Percentiles rank a stretch among this genome's conserved stretches.
These are phyloP conservation scores for Pontederia paniculata DNA, from an alignment of 176 grass and related monocot species.

Conservation along the genomic window DNA sequence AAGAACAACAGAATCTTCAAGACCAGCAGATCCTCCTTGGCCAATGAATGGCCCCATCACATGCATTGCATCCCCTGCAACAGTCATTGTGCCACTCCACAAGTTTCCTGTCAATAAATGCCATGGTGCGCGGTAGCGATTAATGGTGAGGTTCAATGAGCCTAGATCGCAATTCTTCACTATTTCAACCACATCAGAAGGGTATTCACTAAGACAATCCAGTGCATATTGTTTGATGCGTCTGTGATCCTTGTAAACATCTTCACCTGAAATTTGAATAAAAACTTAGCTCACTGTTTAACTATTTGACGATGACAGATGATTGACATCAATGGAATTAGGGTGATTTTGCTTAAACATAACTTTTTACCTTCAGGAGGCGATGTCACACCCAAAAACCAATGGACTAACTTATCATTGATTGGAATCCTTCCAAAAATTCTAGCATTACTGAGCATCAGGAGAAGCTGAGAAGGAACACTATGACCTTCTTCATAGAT, in stretches of 20 bases:
- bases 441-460: not conserved
- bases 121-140: conserved; percentile 36
- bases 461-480: conserved; percentile 5
- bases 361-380: conserved; percentile 9
- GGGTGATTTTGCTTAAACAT: not conserved
- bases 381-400: not conserved
- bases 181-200: conserved; percentile 18
- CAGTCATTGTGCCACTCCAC: conserved; percentile 20
- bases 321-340: not conserved
- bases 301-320: too few species aligned
- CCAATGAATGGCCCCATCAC: conserved; percentile 38
- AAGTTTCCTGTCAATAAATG: conserved; percentile 16
- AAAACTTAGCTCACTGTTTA: not conserved
- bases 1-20: conserved; percentile 38
- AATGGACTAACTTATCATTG: conserved; percentile 18
- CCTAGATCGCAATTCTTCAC: conserved; percentile 18
- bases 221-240: conserved; percentile 6
- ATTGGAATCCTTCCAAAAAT: conserved; percentile 24
- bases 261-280: not conserved
- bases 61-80: conserved; percentile 59
- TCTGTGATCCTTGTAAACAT: not conserved
- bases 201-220: conserved; percentile 13
- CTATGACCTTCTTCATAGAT: conserved; percentile 15
- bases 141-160: conserved; percentile 16
- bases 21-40: conserved; percentile 32